Conservation (phyloP, 2,329 filamentous ascomycete species). For the Cercospora beticola region DNA sequence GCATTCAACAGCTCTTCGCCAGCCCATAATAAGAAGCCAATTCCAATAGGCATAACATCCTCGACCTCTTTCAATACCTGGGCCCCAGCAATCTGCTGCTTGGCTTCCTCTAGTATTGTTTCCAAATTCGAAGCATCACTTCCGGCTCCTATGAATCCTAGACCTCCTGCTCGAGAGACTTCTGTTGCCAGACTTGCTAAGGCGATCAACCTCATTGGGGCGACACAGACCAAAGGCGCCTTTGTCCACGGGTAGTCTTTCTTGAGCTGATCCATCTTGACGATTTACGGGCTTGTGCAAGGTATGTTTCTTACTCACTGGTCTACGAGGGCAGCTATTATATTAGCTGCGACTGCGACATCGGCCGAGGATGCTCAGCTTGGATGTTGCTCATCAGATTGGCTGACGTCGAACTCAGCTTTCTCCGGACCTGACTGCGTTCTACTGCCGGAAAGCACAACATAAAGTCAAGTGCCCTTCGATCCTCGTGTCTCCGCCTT, state of each 20-base stretch:
- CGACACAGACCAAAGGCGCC: constrained; percentile 59
- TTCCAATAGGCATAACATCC: constrained; percentile 52
- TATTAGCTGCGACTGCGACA: constrained; percentile 12
- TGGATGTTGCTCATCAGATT: not conserved
- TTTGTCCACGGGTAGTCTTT: constrained; percentile 59
- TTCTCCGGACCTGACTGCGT: constrained; percentile 4
- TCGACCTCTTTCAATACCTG: constrained; percentile 24
- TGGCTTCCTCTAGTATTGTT: constrained; percentile 34
- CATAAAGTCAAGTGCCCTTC: not conserved
- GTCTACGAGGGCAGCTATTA: not conserved
- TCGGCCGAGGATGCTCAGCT: constrained; percentile 11
- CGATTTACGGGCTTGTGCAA: not conserved
- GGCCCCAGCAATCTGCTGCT: constrained; percentile 28
- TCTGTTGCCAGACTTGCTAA: constrained; percentile 58
- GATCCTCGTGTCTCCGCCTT: not conserved
- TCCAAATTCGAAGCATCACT: constrained; percentile 42
- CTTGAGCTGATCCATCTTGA: constrained; percentile 26
- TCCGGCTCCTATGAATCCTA: constrained; percentile 49
- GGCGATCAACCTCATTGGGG: constrained; percentile 68
- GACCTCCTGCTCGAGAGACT: constrained; percentile 56
- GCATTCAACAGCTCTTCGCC: constrained; percentile 43
- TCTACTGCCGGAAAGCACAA: not conserved
- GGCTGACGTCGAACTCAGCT: constrained; percentile 13
- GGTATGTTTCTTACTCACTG: not conserved
- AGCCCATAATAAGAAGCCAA: constrained; percentile 62